A percentile compares a stretch with the other conserved stretches of the same genome.
Conservation (phyloP, 2,329 filamentous ascomycete genomes). For the Emmonsiellopsis sp. region DNA sequence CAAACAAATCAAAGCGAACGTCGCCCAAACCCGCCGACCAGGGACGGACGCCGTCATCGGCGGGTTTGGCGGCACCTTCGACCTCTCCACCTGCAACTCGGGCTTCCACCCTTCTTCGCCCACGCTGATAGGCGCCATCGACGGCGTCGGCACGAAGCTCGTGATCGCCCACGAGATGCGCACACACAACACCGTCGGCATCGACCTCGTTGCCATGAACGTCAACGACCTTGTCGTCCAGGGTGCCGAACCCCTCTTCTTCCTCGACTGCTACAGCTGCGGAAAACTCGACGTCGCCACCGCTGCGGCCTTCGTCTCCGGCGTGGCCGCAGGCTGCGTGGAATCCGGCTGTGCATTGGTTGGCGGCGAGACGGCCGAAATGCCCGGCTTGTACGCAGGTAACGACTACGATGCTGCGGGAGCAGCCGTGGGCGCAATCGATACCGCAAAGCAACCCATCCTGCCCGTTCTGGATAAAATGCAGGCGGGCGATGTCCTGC, state of each 20-base stretch:
- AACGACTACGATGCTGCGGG: conserved; percentile 92
- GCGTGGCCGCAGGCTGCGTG: conserved; percentile 79
- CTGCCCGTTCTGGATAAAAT: conserved; percentile 71
- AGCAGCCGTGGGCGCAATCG: conserved; percentile 76
- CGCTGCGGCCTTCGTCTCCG: conserved; percentile 79
- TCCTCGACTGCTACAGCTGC: conserved; percentile 97
- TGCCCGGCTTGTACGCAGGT: conserved; percentile 86
- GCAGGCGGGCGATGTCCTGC: conserved; percentile 70
- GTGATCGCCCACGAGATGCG: conserved; percentile 86
- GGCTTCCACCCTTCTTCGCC: conserved; percentile 69
- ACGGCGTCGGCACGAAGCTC: conserved; percentile 93
- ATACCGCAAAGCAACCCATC: conserved; percentile 46
- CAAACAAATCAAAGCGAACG: conserved; percentile 79
- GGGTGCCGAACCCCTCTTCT: conserved; percentile 88
- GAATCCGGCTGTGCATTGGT: conserved; percentile 81
- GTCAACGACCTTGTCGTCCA: conserved; percentile 97
- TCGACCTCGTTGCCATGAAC: conserved; percentile 98
- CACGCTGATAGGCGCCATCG: conserved; percentile 85
- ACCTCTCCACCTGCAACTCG: conserved; percentile 56
- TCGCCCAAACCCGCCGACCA: conserved; percentile 73
- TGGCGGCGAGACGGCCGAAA: conserved; percentile 96
- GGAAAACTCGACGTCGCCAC: conserved; percentile 71
- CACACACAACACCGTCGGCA: conserved; percentile 89
- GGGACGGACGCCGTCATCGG: conserved; percentile 91
- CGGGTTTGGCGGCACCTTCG: conserved; percentile 84